Percentiles rank a stretch among this genome's conserved stretches.
Conservation (phyloP, 306 rosid genomes). For the Rosa multiflora region DNA sequence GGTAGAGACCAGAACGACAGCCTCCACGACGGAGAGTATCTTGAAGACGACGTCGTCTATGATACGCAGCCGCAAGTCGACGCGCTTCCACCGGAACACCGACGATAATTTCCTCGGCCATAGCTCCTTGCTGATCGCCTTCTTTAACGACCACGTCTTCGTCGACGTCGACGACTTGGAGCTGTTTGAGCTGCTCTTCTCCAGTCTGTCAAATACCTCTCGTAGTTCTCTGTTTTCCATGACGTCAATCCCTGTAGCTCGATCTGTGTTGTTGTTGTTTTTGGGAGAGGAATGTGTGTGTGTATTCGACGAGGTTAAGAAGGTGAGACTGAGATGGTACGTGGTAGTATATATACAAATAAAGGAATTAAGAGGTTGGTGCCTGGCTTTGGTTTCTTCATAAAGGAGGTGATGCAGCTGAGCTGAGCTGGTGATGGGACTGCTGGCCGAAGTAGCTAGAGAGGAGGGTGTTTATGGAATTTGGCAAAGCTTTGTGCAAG, state of each 20-base stretch:
- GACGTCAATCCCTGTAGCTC: background rate
- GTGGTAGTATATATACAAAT: conserved; percentile 6
- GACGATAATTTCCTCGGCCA: conserved; percentile 52
- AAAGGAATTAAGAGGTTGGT: background rate
- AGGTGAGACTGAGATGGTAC: background rate
- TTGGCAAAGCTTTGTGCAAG: background rate
- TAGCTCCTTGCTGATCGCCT: conserved; percentile 53
- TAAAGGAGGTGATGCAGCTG: background rate
- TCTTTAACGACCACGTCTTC: conserved; percentile 52
- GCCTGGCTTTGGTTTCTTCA: conserved; percentile 31
- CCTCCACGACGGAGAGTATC: conserved; percentile 57
- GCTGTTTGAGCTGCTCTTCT: background rate
- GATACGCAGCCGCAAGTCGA: conserved; percentile 42
- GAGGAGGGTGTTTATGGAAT: conserved; percentile 21
- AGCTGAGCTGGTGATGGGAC: conserved; percentile 14
- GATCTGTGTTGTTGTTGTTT: background rate
- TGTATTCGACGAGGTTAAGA: background rate
- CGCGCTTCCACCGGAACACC: conserved; percentile 52
- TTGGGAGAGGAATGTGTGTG: background rate
- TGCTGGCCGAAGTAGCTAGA: conserved; percentile 19
- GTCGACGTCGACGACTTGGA: background rate
- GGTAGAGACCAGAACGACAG: conserved; percentile 58
- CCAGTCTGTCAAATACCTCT: background rate
- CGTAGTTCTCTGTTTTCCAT: conserved; percentile 1
- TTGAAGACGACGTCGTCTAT: conserved; percentile 61